Percentiles rank a stretch among this genome's conserved stretches.
Evolutionary conservation across 371 early-diverging fungal species (phyloP).

Genomic region (Sporodiniella umbellata): DNA sequence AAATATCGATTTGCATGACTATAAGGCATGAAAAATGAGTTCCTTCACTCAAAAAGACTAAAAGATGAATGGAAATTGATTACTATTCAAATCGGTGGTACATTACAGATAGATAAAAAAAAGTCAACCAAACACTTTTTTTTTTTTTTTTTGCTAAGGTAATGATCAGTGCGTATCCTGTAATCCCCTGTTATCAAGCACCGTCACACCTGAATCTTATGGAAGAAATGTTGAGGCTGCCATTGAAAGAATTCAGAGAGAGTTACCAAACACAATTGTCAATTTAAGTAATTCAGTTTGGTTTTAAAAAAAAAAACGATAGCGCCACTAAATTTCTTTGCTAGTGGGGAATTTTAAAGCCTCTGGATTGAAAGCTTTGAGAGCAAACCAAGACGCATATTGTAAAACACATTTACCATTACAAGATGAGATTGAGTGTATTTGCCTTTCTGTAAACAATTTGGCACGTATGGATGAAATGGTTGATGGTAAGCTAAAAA

Average conservation of each 20-base stretch:
- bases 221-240: slow-evolving; percentile 25
- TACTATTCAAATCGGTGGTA: slow-evolving; percentile 31
- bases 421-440: slow-evolving; percentile 13
- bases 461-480: slow-evolving; percentile 17
- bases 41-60: slow-evolving; percentile 2
- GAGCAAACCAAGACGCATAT: slow-evolving; percentile 8
- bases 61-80: slow-evolving; percentile 27
- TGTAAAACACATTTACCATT: slow-evolving; percentile 13
- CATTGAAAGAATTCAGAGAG: slow-evolving; percentile 14
- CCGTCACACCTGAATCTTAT: slow-evolving; percentile 12
- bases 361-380: slow-evolving; percentile 16
- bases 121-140: too few relatives aligned
- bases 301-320: too few relatives aligned
- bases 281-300: slow-evolving; percentile 17
- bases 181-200: not conserved
- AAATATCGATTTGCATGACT: not conserved
- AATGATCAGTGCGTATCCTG: slow-evolving; percentile 28
- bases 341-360: slow-evolving; percentile 26
- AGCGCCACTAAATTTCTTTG: too few relatives aligned
- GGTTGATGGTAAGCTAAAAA: slow-evolving; percentile 14
- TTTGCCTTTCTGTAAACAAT: slow-evolving; percentile 9
- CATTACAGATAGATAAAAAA: not conserved
- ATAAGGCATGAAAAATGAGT: slow-evolving; percentile 14
- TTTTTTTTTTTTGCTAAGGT: slow-evolving; percentile 2
- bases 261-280: slow-evolving; percentile 22